Evolutionary conservation across 371 early-diverging fungal genomes (phyloP), one percentile per base, ranked within the genome.

Genomic region (Apophysomyces sp.): DNA sequence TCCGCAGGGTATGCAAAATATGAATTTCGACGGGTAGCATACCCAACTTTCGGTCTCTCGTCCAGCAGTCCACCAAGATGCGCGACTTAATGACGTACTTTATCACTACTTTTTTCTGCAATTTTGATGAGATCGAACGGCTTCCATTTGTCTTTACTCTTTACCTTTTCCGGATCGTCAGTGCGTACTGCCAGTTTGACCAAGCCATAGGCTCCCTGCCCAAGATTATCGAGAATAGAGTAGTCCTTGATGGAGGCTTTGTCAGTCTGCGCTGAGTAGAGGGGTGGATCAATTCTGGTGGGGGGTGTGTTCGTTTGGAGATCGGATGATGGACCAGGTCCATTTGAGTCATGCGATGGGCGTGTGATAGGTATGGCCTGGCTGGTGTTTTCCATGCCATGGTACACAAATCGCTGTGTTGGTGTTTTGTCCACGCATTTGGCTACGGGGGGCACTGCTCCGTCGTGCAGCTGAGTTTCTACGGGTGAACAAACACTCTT

Each of bases 21-120:
- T 88, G 86, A 8, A 88, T 86, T 60, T 91, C 92, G 27, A 82
- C 77, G 1, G 92, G 92, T 28, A 91, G 74, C 61, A 82, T 79
- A 6, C 86, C 88, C 55, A 87, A 76, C 32, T 82, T 67, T 57
- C 82, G 76, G 62, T 90, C 89, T 55, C 72, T 76, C 65, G 77
- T 87, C 87, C 92, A 88, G 68, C 87, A 86, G 34, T 87, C 89
- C 8, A 82, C 80, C 44, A 92, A 73, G 36, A 92, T 86, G n/a
- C 84, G 82, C 21, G 86, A 81, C 71, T 89, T 89, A 72, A 90
- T 85, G 31, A 92, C 86, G 69, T 89, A 92, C 68, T 91, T 91
- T 67, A 91, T 79, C 61, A 91, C 91, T 8, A 88, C 83, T 55
- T 82, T 84, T 55, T 69, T 77, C 79, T 85, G 57, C 28, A 64